Base-by-base conservation (phyloP, 1,284 basidiomycete genomes). In the Hypsizygus ulmarius region DNA sequence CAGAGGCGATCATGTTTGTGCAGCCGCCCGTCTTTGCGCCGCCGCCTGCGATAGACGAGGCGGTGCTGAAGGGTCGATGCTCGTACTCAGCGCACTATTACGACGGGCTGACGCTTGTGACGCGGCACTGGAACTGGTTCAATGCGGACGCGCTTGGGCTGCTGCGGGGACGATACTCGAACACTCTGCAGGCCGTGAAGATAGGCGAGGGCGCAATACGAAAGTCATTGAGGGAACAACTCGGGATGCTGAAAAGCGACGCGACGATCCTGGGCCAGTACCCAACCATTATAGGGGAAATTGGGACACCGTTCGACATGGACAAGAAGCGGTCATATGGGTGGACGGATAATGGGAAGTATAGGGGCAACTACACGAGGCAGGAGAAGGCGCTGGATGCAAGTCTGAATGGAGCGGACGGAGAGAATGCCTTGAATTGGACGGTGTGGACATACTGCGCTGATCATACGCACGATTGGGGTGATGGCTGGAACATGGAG, bases 401-500 rank as follows among this genome's bases (percentile, higher is more conserved):
- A 2, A 94, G 90, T 55, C 63, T 99, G 61, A 94, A 93, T 59
- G 96, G 84, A 0, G 79, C 84, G 40, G 96, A 99, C 64, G 95
- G 94, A 0, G 70, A 71, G 7, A 96, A 97, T 59, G 73, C 71
- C 38, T 68, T 97, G 56, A 94, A 79, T 64, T 97, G 84, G 64
- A 93, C 93, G 12, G 67, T 94, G 6, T 98, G 96, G 96, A 94
- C 85, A 19, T 98, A 98, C 62, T 87, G 86, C 46, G 77, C 92
- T 0, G 84, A 89, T 54, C 79, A 76, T 62, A 78, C 74, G 18
- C 93, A 97, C 64, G 68, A 81, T 60, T 97, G 92, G 92, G 93
- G 95, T 14, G 96, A 98, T 64, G 84, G 85, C 2, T 99, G 95
- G 95, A 95, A 98, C 64, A 84, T 92, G 67, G 96, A 99, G 70